Conservation (phyloP, 129 eudicot species). For the Glebionis coronaria region DNA sequence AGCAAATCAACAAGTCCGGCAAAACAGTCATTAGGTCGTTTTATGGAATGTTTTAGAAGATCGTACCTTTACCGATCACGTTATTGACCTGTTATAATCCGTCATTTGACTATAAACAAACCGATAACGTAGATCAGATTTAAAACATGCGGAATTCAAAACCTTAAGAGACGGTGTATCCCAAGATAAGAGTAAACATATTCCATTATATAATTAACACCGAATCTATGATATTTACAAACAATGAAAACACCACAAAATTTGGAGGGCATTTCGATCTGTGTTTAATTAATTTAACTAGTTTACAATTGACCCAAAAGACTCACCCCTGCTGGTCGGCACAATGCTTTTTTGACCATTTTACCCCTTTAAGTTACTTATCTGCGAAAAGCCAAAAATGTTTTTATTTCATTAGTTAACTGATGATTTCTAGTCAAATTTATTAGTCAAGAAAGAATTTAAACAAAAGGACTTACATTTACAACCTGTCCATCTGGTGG, state of each 20-base stretch:
- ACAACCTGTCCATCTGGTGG: slow-evolving; percentile 19
- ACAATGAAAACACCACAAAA: slow-evolving; percentile 33
- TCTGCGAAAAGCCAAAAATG: slow-evolving; percentile 22
- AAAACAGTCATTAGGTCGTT: no score
- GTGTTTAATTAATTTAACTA: slow-evolving; percentile 11
- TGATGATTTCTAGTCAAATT: slow-evolving; percentile 3
- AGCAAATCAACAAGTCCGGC: no score
- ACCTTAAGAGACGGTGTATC: not conserved
- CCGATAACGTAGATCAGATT: not conserved
- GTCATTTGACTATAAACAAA: no score
- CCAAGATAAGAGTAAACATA: slow-evolving; percentile 2
- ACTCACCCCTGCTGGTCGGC: slow-evolving; percentile 8
- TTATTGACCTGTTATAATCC: no score
- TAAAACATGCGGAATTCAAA: not conserved
- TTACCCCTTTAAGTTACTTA: slow-evolving; percentile 17
- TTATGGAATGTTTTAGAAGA: no score
- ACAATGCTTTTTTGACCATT: slow-evolving; percentile 18
- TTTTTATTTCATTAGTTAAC: slow-evolving; percentile 17
- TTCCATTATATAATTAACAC: slow-evolving; percentile 19
- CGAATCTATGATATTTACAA: slow-evolving; percentile 24
- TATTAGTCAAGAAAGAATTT: not conserved
- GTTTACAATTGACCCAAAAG: slow-evolving; percentile 21
- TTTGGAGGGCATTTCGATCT: slow-evolving; percentile 8
- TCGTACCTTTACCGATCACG: no score
- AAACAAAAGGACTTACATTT: slow-evolving; percentile 31